Conservation (phyloP, 2,329 filamentous ascomycete genomes). For the Exophiala lecanii-corni region DNA sequence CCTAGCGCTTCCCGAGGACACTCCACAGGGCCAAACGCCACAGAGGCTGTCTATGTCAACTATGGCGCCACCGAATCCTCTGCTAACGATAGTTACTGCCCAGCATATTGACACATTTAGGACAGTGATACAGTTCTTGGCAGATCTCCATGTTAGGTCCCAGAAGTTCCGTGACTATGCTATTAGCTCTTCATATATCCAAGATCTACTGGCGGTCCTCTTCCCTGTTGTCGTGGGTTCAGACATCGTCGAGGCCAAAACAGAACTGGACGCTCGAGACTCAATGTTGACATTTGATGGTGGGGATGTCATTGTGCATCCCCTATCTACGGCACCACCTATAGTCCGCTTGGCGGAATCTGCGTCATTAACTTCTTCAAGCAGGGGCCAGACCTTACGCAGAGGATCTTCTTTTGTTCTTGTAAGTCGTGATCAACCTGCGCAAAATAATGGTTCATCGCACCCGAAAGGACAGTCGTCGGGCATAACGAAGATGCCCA, state of each 20-base stretch:
- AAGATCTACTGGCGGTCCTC: constrained; percentile 70
- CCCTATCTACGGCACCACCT: constrained; percentile 60
- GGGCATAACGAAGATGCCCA: constrained; percentile 35
- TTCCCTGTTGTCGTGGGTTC: constrained; percentile 86
- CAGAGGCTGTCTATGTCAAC: constrained; percentile 26
- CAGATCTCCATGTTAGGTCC: constrained; percentile 73
- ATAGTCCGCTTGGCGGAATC: constrained; percentile 70
- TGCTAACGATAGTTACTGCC: constrained; percentile 33
- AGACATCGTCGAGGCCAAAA: constrained; percentile 75
- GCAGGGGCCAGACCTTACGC: constrained; percentile 46
- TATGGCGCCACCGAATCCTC: constrained; percentile 26
- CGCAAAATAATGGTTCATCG: constrained; percentile 49
- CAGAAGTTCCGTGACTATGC: constrained; percentile 77
- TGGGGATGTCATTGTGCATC: constrained; percentile 76
- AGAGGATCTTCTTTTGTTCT: constrained; percentile 90
- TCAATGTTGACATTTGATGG: constrained; percentile 80
- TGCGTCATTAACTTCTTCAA: constrained; percentile 42
- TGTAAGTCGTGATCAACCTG: constrained; percentile 50
- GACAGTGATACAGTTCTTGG: constrained; percentile 72
- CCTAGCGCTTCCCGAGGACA: constrained; percentile 17
- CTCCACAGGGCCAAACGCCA: constrained; percentile 43
- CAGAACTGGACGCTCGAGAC: constrained; percentile 79
- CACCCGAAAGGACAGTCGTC: constrained; percentile 4
- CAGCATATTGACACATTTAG: constrained; percentile 65
- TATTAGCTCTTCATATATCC: constrained; percentile 71